phyloP scores from a whole-genome alignment of 768 basidiomycete species.

The Boletus barrowsii region DNA sequence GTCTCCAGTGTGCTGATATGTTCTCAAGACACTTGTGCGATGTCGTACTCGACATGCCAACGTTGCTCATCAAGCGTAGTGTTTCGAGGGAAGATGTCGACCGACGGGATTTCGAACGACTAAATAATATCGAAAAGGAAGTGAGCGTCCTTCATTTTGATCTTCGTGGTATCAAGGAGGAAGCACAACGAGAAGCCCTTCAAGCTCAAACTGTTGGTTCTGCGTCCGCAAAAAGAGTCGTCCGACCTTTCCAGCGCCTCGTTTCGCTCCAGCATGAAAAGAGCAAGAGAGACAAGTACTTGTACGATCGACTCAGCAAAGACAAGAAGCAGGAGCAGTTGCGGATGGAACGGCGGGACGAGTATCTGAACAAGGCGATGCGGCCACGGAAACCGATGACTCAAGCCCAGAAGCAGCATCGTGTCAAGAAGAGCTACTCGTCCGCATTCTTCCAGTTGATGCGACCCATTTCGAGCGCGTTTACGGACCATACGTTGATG shows the following conservation, averaged over 20 bases:
- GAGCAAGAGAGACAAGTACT: slow-evolving; percentile 68
- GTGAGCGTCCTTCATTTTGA: slow-evolving; percentile 62
- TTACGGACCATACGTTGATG: slow-evolving; percentile 55
- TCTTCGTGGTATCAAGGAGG: slow-evolving; percentile 69
- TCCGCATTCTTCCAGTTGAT: slow-evolving; percentile 80
- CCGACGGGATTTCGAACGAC: slow-evolving; percentile 67
- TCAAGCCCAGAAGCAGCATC: slow-evolving; percentile 65
- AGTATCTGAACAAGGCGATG: slow-evolving; percentile 74
- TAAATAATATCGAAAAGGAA: slow-evolving; percentile 75
- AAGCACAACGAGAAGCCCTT: slow-evolving; percentile 62
- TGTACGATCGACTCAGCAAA: slow-evolving; percentile 66
- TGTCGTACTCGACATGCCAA: slow-evolving; percentile 54
- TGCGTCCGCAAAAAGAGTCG: slow-evolving; percentile 49
- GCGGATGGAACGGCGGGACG: slow-evolving; percentile 69
- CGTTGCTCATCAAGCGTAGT: slow-evolving; percentile 41
- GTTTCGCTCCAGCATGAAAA: slow-evolving; percentile 74
- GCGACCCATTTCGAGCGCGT: slow-evolving; percentile 87
- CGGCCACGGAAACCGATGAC: slow-evolving; percentile 48
- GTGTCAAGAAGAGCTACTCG: slow-evolving; percentile 87
- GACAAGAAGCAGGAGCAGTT: slow-evolving; percentile 77
- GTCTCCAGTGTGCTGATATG: slow-evolving; percentile 11
- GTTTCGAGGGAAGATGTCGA: slow-evolving; percentile 55
- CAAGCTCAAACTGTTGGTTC: slow-evolving; percentile 42
- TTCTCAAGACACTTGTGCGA: slow-evolving; percentile 59
- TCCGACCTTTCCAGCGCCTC: slow-evolving; percentile 65